Conservation (phyloP, 73 alveolate genomes). For the Loxodes magnus region DNA sequence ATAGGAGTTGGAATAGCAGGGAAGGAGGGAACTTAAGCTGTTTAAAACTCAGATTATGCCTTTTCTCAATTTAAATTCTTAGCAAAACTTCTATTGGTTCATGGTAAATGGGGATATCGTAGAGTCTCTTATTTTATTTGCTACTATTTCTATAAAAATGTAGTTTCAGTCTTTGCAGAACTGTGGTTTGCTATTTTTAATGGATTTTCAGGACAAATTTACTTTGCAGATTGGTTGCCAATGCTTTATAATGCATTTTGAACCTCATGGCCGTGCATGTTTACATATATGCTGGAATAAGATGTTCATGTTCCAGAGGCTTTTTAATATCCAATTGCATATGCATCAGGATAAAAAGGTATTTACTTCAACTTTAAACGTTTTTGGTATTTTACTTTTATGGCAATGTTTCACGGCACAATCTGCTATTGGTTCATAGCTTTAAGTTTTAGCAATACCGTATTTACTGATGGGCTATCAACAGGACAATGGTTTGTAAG, state of each 20-base stretch:
- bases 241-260: slow-evolving; percentile 72
- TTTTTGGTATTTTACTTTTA: slow-evolving; percentile 52
- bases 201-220: slow-evolving; percentile 74
- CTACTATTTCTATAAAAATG: slow-evolving; percentile 66
- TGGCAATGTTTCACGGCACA: slow-evolving; percentile 51
- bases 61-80: slow-evolving; percentile 62
- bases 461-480: slow-evolving; percentile 36
- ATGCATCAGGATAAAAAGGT: slow-evolving; percentile 61
- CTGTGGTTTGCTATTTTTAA: slow-evolving; percentile 45
- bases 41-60: slow-evolving; percentile 68
- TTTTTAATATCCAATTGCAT: slow-evolving; percentile 43
- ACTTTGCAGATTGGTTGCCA: slow-evolving; percentile 82
- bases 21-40: slow-evolving; percentile 77
- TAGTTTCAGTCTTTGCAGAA: slow-evolving; percentile 49
- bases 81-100: slow-evolving; percentile 65
- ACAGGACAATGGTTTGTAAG: slow-evolving; percentile 55
- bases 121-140: slow-evolving; percentile 49
- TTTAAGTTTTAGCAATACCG: slow-evolving; percentile 31
- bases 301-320: slow-evolving; percentile 44
- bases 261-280: slow-evolving; percentile 77
- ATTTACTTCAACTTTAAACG: slow-evolving; percentile 45
- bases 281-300: slow-evolving; percentile 55
- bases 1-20: slow-evolving; percentile 96
- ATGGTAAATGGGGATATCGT: slow-evolving; percentile 84
- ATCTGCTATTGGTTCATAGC: slow-evolving; percentile 38